Evolutionary conservation across 371 early-diverging fungal species (phyloP).

Genomic region (Apophysomyces sp.): DNA sequence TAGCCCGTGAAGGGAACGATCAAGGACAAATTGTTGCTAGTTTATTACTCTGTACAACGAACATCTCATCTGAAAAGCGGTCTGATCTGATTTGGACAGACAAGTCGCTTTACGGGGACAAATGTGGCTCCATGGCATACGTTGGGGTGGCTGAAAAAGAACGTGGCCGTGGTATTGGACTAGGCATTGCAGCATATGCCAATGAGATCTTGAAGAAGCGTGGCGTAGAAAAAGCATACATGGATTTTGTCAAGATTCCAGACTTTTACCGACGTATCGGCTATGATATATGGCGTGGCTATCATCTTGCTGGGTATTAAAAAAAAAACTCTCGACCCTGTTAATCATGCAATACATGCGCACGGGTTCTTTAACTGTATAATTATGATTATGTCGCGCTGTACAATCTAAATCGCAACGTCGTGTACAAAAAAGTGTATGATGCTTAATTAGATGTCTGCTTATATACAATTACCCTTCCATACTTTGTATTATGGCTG

Average conservation of each 20-base stretch:
- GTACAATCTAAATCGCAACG: too few relatives aligned
- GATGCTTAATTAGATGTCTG: too few relatives aligned
- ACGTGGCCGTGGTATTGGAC: slow-evolving; percentile 43
- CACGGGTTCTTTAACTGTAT: too few relatives aligned
- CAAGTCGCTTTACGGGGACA: slow-evolving; percentile 19
- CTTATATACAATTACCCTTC: too few relatives aligned
- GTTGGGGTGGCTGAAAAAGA: slow-evolving; percentile 45
- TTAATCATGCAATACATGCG: too few relatives aligned
- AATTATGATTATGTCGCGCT: too few relatives aligned
- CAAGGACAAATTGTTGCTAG: slow-evolving; percentile 34
- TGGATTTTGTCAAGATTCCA: slow-evolving; percentile 47
- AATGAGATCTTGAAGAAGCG: slow-evolving; percentile 32
- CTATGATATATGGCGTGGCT: slow-evolving; percentile 43
- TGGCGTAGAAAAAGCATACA: slow-evolving; percentile 37
- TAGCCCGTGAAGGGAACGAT: slow-evolving; percentile 33
- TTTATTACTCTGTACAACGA: slow-evolving; percentile 23
- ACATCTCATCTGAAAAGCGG: slow-evolving; percentile 24
- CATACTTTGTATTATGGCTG: too few relatives aligned
- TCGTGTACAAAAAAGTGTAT: too few relatives aligned
- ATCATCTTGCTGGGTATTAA: slow-evolving; percentile 16
- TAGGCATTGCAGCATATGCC: slow-evolving; percentile 41
- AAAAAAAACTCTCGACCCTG: too few relatives aligned
- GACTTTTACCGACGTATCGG: slow-evolving; percentile 38
- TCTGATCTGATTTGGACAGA: slow-evolving; percentile 44
- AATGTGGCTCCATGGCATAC: slow-evolving; percentile 47